Base-by-base conservation (phyloP, 1,284 basidiomycete genomes). In the Tylopilus sp. region DNA sequence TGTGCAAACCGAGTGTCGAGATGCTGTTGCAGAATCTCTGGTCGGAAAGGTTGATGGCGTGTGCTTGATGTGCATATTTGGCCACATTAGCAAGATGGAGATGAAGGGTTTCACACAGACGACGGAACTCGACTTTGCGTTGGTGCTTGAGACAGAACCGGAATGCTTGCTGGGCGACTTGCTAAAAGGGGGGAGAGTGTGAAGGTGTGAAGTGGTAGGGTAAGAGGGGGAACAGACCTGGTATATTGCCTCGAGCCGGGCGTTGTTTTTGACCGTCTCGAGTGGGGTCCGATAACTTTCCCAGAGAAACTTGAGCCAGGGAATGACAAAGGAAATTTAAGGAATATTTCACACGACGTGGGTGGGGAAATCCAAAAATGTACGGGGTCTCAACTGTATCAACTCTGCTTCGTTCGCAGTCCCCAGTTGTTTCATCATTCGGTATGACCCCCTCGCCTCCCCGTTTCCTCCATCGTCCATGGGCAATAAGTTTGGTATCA, bases 261-360 rank as follows among this genome's bases (percentile, higher is more conserved):
- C 95, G 79, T 99, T 99, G 81, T 99, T 98, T 80, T 99, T 97
- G 72, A 99, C 86, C 13, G 97, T 97, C 84, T 99, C 98, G 65
- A 99, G 86, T 12, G 95, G 95, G 38, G 96, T 98, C 67, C 98
- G 91, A 81, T 99, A 99, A 69, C 95, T 95, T 86, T 99, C 97
- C 96, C 97, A 99, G 38, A 97, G 87, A 81, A 99, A 99, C 80
- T 98, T 97, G 79, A 99, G 91, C 91, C 96, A 98, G 3, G 98
- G 97, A 1, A 95, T 98, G 70, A 99, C 96, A 61, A 99, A 87
- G 32, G 96, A 29, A 29, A 29, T 29, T 3, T 29, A 6, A 29
- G 29, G 29, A 29, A 29, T 29, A 29, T 29, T 29, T 29, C 29
- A 29, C 29, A 29, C 29, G 29, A 29, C 29, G 29, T 29, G 29